Base-by-base conservation (phyloP, 108 stramenopile species). In the Skeletonema costatum region DNA sequence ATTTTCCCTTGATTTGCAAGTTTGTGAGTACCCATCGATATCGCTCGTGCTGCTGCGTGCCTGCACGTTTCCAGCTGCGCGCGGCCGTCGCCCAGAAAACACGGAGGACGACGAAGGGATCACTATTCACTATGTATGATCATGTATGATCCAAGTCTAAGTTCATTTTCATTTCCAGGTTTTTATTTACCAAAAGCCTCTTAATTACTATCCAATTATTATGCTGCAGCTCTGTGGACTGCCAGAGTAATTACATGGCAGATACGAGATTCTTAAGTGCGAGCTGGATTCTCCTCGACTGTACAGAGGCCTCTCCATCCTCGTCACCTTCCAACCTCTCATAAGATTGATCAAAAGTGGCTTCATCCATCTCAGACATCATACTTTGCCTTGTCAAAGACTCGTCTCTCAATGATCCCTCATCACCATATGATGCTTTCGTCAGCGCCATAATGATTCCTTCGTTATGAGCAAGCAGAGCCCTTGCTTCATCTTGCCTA, bases 381-480 rank as follows among this genome's bases (percentile, higher is more conserved):
- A 42, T 46, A 64, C 79, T 80, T 50, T 36, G 42, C 30, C 73
- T 73, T 36, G 56, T 68, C 19, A 68, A 65, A 14, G 36, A 66
- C 39, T 41, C 39, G n/a, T 69, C 44, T 65, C 7, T 56, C 53
- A 56, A 25, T 25, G 73, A 66, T 29, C 59, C 73, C 14, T 70
- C 70, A 5, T 71, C 70, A 19, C 81, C 74, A 63, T 82, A 87
- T n/a, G 75, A 81, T 30, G 87, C 87, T 63, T 70, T 70, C 8
- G 87, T 85, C 59, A 87, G 62, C 4, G 87, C 84, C 81, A 85
- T 83, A 41, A 87, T 85, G 39, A 87, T 85, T 21, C 84, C 87
- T 69, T 87, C 87, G 36, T 87, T 82, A 10, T 75, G 62, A n/a
- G 84, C 67, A 32, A 87, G 68, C 3, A 83, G n/a, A 1, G 51